These are phyloP conservation scores for Eruca vesicaria DNA, from an alignment of 441 rosid species.

Conservation along the genomic window DNA sequence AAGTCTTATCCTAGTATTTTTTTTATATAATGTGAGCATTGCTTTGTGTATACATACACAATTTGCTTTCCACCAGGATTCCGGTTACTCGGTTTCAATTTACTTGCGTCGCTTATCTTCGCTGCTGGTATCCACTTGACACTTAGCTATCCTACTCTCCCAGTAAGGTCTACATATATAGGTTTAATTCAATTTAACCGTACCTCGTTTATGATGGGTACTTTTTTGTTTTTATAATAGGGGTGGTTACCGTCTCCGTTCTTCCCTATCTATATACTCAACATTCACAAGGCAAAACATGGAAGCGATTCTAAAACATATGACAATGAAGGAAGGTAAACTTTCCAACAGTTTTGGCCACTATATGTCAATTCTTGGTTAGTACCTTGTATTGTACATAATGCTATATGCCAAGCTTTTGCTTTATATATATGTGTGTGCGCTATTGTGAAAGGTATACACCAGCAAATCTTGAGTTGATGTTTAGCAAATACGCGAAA, in stretches of 20 bases:
- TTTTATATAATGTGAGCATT: no score
- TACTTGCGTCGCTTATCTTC: conserved; percentile 48
- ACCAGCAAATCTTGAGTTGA: conserved; percentile 36
- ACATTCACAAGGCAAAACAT: conserved; percentile 78
- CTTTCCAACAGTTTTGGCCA: no score
- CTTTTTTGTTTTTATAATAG: conserved; percentile 26
- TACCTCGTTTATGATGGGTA: background rate
- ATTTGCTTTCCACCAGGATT: conserved; percentile 42
- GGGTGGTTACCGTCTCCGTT: conserved; percentile 85
- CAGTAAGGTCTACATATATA: conserved; percentile 39
- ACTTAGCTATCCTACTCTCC: conserved; percentile 64
- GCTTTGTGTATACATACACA: background rate
- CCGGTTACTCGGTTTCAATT: conserved; percentile 65
- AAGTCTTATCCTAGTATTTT: no score
- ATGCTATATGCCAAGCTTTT: background rate
- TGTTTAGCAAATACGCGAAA: conserved; percentile 39
- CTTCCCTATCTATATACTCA: conserved; percentile 64
- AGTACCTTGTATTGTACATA: background rate
- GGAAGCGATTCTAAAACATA: conserved; percentile 72
- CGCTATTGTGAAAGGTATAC: conserved; percentile 38
- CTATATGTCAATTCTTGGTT: no score
- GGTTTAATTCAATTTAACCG: background rate
- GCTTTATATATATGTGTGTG: background rate
- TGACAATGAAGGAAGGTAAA: conserved; percentile 77
- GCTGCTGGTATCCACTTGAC: conserved; percentile 44